These are phyloP conservation scores for Lecanicillium sp. DNA, from an alignment of 2,329 filamentous ascomycete genomes.

Conservation along the genomic window DNA sequence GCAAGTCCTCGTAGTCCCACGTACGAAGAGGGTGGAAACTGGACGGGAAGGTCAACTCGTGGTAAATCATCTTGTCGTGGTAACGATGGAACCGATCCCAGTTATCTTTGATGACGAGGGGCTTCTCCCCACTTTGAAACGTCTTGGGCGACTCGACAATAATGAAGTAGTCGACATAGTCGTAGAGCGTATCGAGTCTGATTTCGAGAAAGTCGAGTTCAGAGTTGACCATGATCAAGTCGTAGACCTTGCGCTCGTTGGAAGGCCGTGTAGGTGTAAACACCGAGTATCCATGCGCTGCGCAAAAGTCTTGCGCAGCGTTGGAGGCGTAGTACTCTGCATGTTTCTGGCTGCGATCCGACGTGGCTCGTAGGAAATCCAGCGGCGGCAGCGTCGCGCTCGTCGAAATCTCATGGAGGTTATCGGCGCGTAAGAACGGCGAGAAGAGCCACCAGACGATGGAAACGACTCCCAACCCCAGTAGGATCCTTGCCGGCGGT, in stretches of 20 bases:
- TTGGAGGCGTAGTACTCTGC: conserved; percentile 21
- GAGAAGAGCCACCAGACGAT: too few species aligned
- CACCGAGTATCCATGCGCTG: conserved; percentile 23
- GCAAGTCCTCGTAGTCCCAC: conserved; percentile 45
- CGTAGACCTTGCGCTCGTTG: conserved; percentile 29
- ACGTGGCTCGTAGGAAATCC: conserved; percentile 5
- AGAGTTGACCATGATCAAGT: conserved; percentile 54
- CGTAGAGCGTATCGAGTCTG: conserved; percentile 48
- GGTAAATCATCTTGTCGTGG: conserved; percentile 54
- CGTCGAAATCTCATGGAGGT: conserved; percentile 3
- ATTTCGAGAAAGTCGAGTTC: conserved; percentile 62
- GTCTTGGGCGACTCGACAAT: conserved; percentile 52
- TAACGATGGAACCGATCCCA: conserved; percentile 44
- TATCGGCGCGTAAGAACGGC: too few species aligned
- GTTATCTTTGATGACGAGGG: conserved; percentile 43
- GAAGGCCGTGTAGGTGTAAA: conserved; percentile 17
- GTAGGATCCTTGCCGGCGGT: too few species aligned
- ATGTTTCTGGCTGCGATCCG: conserved; percentile 5
- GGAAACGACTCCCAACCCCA: too few species aligned
- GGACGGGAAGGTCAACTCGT: conserved; percentile 39
- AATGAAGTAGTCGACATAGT: conserved; percentile 57
- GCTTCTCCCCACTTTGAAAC: conserved; percentile 50
- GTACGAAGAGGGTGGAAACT: conserved; percentile 27
- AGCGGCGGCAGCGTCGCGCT: conserved; percentile 2
- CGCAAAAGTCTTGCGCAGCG: conserved; percentile 20